Evolutionary conservation across 306 rosid species (phyloP).

Genomic region (Oxytropis ochrocephala): DNA sequence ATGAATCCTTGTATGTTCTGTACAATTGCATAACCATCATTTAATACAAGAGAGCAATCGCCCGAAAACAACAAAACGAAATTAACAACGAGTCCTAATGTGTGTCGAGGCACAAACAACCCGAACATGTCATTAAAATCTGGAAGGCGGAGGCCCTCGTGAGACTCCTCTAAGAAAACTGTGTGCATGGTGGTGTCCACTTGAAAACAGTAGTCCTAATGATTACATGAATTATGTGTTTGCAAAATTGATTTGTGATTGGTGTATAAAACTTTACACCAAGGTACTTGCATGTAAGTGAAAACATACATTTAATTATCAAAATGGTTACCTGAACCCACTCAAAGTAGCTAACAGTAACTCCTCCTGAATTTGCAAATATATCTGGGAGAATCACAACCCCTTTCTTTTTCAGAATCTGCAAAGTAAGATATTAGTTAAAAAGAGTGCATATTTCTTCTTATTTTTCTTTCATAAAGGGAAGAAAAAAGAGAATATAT

Average conservation of each 20-base stretch:
- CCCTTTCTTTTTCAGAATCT: constrained; percentile 78
- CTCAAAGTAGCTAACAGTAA: constrained; percentile 89
- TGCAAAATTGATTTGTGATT: too few species aligned
- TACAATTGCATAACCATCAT: background rate
- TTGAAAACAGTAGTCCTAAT: too few species aligned
- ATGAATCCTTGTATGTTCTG: constrained; percentile 92
- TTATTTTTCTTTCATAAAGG: background rate
- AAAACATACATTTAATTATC: background rate
- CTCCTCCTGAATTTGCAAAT: constrained; percentile 97
- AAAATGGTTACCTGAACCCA: constrained; percentile 83
- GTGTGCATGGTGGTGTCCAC: too few species aligned
- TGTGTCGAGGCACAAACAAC: too few species aligned
- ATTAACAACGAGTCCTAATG: too few species aligned
- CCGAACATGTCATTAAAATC: too few species aligned
- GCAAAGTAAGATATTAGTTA: constrained; percentile 14
- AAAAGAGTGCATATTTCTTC: background rate
- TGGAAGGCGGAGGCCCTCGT: too few species aligned
- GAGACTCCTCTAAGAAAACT: too few species aligned
- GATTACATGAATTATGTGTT: background rate
- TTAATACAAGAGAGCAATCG: too few species aligned
- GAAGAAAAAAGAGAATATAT: background rate
- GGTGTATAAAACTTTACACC: too few species aligned
- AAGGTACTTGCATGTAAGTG: background rate
- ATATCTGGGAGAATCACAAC: constrained; percentile 88
- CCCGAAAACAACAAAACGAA: too few species aligned